Evolutionary conservation across 2,329 filamentous ascomycete genomes (phyloP).

Genomic region (Hypoxylon sp.): DNA sequence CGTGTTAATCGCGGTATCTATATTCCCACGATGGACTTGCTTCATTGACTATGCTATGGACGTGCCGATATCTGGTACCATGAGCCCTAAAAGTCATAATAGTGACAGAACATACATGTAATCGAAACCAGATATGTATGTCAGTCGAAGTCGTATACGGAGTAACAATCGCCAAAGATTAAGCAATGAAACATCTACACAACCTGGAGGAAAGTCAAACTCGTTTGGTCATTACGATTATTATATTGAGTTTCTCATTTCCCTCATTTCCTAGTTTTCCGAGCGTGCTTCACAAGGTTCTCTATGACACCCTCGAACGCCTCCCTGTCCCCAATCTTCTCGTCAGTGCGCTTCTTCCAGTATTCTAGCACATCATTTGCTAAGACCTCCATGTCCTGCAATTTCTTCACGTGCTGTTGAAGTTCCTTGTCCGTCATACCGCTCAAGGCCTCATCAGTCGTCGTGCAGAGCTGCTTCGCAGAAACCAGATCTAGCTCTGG

Average conservation of each 20-base stretch:
- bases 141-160: neutral
- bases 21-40: neutral
- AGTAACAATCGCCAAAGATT: neutral
- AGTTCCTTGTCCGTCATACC: constrained; percentile 87
- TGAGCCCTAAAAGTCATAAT: neutral
- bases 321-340: constrained; percentile 90
- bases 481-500: constrained; percentile 85
- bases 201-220: neutral
- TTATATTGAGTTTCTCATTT: constrained; percentile 62
- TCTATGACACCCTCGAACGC: constrained; percentile 97
- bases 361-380: constrained; percentile 86
- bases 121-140: neutral
- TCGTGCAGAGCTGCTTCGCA: constrained; percentile 83
- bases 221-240: constrained; percentile 21
- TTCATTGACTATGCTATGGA: neutral
- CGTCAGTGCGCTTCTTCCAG: constrained; percentile 89
- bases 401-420: constrained; percentile 75
- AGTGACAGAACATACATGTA: neutral
- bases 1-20: neutral
- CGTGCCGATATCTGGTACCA: neutral
- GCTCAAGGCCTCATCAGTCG: constrained; percentile 84
- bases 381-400: constrained; percentile 78
- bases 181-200: neutral
- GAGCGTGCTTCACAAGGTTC: constrained; percentile 91
- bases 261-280: constrained; percentile 77